Evolutionary conservation across 1,284 basidiomycete species (phyloP), one percentile per base, ranked within the genome.

Genomic region (Ceratobasidium sp.): DNA sequence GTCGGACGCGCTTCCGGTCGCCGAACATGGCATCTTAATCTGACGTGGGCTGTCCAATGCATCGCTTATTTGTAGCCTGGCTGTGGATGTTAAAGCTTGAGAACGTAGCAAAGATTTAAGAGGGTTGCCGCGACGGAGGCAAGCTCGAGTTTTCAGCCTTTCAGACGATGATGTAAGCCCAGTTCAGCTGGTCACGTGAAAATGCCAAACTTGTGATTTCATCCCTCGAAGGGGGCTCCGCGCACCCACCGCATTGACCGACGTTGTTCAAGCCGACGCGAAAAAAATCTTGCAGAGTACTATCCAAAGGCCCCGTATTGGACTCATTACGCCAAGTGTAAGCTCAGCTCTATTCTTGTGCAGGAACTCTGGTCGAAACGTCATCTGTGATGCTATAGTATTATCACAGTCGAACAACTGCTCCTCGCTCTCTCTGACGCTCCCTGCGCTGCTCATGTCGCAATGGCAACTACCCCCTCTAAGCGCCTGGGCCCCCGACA

Each of bases 371-470:
- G 61, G 61, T 62, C 61, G 61, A 62, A 44, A 62, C 61, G 61
- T 62, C 61, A 62, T 61, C 17, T 43, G 37, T 40, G 59, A 62
- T 51, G 40, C 40, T n/a, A 62, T 44, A 62, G 61, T 40, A 22
- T n/a, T n/a, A 22, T 37, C 25, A 5, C 22, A 34, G 37, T 17
- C 59, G 22, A 62, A 62, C 32, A 4, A 34, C 32, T 9, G 29
- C 17, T 32, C 29, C 32, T 32, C 17, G 59, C 59, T 62, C 61
- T 17, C 25, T 37, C 32, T 19, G 17, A 37, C 57, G 57, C 57
- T n/a, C n/a, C n/a, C 61, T 62, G 19, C 19, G 34, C 34, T 54
- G 52, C 54, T 62, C 49, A 73, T 73, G 68, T 46, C 68, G 56
- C 51, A 70, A 57, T 70, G 52, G 54, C 37, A 70, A 43, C 52